Percentiles rank a stretch among this genome's conserved stretches.
These are phyloP conservation scores for Silene latifolia DNA, from an alignment of 148 eudicot genomes.

Conservation along the genomic window DNA sequence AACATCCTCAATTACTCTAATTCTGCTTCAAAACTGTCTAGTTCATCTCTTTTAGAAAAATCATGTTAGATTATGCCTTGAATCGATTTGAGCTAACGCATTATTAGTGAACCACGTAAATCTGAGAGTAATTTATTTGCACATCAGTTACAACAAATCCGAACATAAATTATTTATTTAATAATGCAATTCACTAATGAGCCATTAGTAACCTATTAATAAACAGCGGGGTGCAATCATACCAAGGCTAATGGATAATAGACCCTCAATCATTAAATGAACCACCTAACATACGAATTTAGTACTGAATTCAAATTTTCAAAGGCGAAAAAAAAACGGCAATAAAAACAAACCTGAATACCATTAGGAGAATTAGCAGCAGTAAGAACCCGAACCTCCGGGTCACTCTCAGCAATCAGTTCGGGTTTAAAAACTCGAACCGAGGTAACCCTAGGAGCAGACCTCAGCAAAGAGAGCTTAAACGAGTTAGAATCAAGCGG, in stretches of 20 bases:
- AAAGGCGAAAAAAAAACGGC: neutral
- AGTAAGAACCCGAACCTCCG: conserved; percentile 64
- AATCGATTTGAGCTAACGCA: too few relatives aligned
- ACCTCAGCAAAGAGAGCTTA: conserved; percentile 53
- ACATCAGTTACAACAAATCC: neutral
- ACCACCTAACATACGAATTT: neutral
- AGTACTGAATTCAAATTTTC: neutral
- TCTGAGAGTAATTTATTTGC: too few relatives aligned
- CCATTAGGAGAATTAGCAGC: conserved; percentile 83
- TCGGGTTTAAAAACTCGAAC: conserved; percentile 53
- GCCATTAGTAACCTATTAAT: too few relatives aligned
- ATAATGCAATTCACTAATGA: neutral
- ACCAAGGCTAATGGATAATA: neutral
- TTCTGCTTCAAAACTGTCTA: neutral
- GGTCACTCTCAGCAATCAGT: conserved; percentile 49
- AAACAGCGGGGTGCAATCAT: too few relatives aligned
- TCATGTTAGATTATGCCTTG: neutral
- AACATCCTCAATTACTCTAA: neutral
- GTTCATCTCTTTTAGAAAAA: neutral
- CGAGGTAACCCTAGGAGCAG: conserved; percentile 45
- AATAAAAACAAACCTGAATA: conserved; percentile 54
- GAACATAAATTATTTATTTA: neutral
- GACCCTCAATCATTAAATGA: neutral
- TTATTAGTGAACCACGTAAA: too few relatives aligned
- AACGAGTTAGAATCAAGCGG: conserved; percentile 64